Conservation (phyloP, 176 grass and related monocot genomes). For the Carex scoparia region DNA sequence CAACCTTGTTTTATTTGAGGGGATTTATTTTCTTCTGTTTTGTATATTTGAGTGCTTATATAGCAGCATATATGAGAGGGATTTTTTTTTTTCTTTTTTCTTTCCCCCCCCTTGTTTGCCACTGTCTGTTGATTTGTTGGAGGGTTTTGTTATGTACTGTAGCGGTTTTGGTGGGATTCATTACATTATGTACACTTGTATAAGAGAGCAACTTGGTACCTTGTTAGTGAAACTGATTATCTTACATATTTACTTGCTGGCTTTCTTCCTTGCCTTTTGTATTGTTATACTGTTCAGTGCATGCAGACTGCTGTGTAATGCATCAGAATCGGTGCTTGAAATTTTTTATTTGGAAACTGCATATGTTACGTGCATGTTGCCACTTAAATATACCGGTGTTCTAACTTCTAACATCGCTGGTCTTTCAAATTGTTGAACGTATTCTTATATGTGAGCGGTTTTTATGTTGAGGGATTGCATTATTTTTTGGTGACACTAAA, state of each 20-base stretch:
- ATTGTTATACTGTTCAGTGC: background rate
- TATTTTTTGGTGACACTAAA: no score
- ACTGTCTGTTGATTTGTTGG: conserved; percentile 17
- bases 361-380: background rate
- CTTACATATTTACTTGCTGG: background rate
- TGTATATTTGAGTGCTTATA: conserved; percentile 79
- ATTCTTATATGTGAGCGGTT: background rate
- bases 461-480: background rate
- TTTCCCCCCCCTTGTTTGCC: background rate
- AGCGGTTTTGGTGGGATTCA: conserved; percentile 9
- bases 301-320: background rate
- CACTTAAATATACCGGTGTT: no score
- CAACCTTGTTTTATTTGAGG: conserved; percentile 33
- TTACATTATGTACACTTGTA: conserved; percentile 33
- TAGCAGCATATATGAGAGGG: conserved; percentile 41
- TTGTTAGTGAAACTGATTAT: conserved; percentile 19
- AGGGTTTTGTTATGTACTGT: background rate
- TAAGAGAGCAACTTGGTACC: conserved; percentile 22
- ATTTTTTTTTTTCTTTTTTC: conserved; percentile 1
- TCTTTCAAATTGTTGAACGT: background rate
- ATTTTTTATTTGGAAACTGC: background rate
- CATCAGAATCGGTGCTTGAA: background rate
- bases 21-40: conserved; percentile 23
- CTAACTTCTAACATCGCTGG: no score
- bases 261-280: background rate